A percentile compares a stretch with the other conserved stretches of the same genome.
These are phyloP conservation scores for Podospora anserina DNA, from an alignment of 495 filamentous ascomycete genomes.

Conservation along the genomic window DNA sequence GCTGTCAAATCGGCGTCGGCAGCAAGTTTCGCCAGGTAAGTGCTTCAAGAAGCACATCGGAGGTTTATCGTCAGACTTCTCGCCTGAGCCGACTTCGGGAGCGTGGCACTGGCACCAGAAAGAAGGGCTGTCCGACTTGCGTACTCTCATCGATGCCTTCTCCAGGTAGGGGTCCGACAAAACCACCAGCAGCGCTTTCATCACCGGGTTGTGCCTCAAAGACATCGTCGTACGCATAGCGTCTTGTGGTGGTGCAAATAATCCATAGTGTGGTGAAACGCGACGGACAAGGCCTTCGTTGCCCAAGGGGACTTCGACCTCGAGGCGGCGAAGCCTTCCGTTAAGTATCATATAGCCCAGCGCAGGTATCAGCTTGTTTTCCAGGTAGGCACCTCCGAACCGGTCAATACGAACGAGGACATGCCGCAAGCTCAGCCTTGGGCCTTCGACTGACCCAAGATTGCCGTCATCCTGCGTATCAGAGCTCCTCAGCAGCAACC, in stretches of 20 bases:
- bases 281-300: too few relatives aligned
- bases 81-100: neutral
- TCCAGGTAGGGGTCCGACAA: slow-evolving; percentile 34
- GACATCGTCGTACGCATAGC: slow-evolving; percentile 10
- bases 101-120: slow-evolving; percentile 34
- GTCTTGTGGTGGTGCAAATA: neutral
- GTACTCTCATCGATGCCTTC: slow-evolving; percentile 26
- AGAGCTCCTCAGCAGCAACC: slow-evolving; percentile 2
- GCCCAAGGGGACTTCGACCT: slow-evolving; percentile 14
- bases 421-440: slow-evolving; percentile 30
- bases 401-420: slow-evolving; percentile 28
- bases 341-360: slow-evolving; percentile 30
- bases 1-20: neutral
- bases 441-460: neutral
- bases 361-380: slow-evolving; percentile 5
- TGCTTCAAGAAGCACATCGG: neutral
- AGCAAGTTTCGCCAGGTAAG: neutral
- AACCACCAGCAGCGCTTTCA: slow-evolving; percentile 31
- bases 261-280: too few relatives aligned
- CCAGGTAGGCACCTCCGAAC: slow-evolving; percentile 26
- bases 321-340: slow-evolving; percentile 28
- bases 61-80: neutral
- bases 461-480: neutral
- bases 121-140: slow-evolving; percentile 20
- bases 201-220: slow-evolving; percentile 22